Percentiles rank a stretch among this genome's conserved stretches.
Conservation (phyloP, 257 asterid species). For the Nicotiana sylvestris region DNA sequence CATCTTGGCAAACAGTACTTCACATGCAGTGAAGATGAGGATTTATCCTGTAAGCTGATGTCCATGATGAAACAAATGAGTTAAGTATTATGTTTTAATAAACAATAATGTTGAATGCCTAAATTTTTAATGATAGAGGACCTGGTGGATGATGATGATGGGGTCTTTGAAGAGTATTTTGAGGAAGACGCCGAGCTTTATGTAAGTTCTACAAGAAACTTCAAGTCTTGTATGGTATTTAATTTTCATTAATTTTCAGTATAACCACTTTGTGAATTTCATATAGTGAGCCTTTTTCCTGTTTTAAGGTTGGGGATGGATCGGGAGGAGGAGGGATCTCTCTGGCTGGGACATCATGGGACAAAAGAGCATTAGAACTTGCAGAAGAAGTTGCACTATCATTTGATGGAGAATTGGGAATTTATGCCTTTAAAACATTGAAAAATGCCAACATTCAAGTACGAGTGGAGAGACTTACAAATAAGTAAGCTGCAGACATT, state of each 20-base stretch:
- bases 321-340: constrained; percentile 83
- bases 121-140: constrained; percentile 30
- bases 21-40: too few relatives aligned
- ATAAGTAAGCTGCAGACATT: constrained; percentile 47
- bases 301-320: constrained; percentile 74
- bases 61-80: background rate
- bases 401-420: constrained; percentile 73
- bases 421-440: constrained; percentile 77
- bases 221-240: background rate
- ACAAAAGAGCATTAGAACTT: constrained; percentile 57
- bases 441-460: constrained; percentile 64
- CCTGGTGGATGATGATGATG: constrained; percentile 48
- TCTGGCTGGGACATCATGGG: constrained; percentile 81
- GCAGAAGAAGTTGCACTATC: constrained; percentile 74
- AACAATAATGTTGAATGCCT: constrained; percentile 7
- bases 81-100: background rate
- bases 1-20: background rate
- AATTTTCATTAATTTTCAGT: background rate
- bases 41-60: background rate
- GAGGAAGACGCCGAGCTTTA: constrained; percentile 57
- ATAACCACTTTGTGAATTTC: background rate
- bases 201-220: constrained; percentile 33
- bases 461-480: constrained; percentile 80
- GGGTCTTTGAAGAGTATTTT: constrained; percentile 53
- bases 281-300: background rate